Conservation (phyloP, 129 eudicot species). For the Erigeron canadensis region DNA sequence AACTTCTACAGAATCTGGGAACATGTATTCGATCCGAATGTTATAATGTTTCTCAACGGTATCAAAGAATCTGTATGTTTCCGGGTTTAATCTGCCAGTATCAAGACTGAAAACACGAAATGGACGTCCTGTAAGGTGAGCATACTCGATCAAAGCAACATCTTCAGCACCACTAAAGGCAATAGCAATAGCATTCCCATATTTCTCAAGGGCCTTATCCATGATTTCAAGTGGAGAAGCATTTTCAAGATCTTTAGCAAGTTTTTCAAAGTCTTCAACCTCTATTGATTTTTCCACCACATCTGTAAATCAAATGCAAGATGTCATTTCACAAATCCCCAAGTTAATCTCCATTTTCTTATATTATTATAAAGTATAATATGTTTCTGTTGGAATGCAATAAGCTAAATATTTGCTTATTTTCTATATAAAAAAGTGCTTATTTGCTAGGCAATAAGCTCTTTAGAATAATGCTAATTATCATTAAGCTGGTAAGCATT, state of each 20-base stretch:
- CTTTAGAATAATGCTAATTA: too few relatives aligned
- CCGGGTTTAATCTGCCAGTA: slow-evolving; percentile 83
- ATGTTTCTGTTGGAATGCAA: too few relatives aligned
- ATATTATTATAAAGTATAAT: too few relatives aligned
- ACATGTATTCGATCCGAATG: slow-evolving; percentile 87
- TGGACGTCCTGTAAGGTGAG: slow-evolving; percentile 85
- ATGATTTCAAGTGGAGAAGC: slow-evolving; percentile 88
- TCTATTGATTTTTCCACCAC: slow-evolving; percentile 43
- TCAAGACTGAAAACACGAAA: slow-evolving; percentile 85
- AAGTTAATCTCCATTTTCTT: not conserved
- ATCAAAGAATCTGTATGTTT: slow-evolving; percentile 73
- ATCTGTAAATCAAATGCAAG: slow-evolving; percentile 39
- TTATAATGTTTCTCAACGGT: slow-evolving; percentile 69
- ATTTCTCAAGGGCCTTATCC: slow-evolving; percentile 78
- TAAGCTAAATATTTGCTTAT: too few relatives aligned
- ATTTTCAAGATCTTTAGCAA: slow-evolving; percentile 66
- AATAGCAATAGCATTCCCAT: slow-evolving; percentile 80
- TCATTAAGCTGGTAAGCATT: not conserved
- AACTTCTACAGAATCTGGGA: slow-evolving; percentile 89
- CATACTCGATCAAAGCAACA: slow-evolving; percentile 89
- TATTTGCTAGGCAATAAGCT: too few relatives aligned
- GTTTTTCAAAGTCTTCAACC: slow-evolving; percentile 54
- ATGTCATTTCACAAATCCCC: slow-evolving; percentile 12
- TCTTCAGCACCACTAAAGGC: slow-evolving; percentile 98
- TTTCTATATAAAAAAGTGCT: too few relatives aligned